These are phyloP conservation scores for Groenewaldozyma tartarivorans DNA, from an alignment of 805 yeast species.

Conservation along the genomic window DNA sequence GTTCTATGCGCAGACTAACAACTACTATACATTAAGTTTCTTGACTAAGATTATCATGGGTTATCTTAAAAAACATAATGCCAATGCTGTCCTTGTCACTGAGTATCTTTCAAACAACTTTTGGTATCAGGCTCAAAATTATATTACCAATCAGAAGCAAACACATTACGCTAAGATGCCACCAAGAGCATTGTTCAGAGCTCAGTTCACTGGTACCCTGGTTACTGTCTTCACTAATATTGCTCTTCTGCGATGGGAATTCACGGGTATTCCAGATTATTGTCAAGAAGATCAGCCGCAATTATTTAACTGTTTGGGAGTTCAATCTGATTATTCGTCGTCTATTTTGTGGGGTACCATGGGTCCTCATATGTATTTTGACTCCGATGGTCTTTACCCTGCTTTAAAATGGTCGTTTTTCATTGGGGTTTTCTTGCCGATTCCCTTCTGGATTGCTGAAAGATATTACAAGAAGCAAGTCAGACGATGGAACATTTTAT, in stretches of 20 bases:
- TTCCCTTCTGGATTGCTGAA: conserved; percentile 7
- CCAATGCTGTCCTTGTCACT: conserved; percentile 11
- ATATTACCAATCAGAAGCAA: conserved; percentile 46
- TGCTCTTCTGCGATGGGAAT: conserved; percentile 25
- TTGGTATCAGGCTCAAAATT: conserved; percentile 27
- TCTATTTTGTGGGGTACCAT: conserved; percentile 34
- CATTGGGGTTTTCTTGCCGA: conserved; percentile 16
- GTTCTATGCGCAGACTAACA: conserved; percentile 52
- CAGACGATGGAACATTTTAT: conserved; percentile 22
- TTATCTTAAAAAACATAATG: conserved; percentile 49
- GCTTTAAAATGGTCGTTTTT: conserved; percentile 15
- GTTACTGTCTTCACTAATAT: conserved; percentile 19
- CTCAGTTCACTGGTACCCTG: conserved; percentile 21
- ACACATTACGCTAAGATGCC: conserved; percentile 52
- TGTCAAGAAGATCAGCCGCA: conserved; percentile 22
- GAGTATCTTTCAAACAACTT: conserved; percentile 25
- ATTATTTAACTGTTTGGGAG: conserved; percentile 29
- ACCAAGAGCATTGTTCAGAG: conserved; percentile 31
- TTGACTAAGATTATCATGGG: conserved; percentile 57
- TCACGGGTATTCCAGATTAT: conserved; percentile 23
- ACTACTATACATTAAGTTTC: conserved; percentile 46
- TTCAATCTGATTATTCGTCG: conserved; percentile 32
- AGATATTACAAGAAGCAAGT: conserved; percentile 1
- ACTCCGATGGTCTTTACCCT: conserved; percentile 26
- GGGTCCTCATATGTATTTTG: conserved; percentile 34